Base-by-base conservation (phyloP, 345 rosid genomes). In the Citrus inodora region DNA sequence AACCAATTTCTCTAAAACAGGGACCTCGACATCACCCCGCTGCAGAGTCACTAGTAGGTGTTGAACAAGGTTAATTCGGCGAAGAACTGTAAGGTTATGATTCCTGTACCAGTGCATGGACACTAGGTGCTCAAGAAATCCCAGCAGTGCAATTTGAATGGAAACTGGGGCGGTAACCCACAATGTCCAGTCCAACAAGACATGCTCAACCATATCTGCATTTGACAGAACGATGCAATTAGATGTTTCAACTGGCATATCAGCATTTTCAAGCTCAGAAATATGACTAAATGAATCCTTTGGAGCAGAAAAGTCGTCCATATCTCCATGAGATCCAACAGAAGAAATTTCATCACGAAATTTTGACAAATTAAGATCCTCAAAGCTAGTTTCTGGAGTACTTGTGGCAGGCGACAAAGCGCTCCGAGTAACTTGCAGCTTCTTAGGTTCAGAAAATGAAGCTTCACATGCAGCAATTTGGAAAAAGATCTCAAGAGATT, bases 91-190 rank as follows among this genome's bases (percentile, higher is more conserved):
- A 71, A 97, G 98, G 88, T 97, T 97, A 86, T 97, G 99, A 86
- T 89, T 94, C 87, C 99, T 89, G 82, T 97, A 97, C 98, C 99
- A 94, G 82, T 97, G 97, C 99, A 94, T 97, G 64, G 99, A 97
- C 70, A 97, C 99, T 75, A 97, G 89, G 84, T 97, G 94, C 87
- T 97, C 99, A 81, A 97, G 96, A 87, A 97, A 97, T 60, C 96
- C 92, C 73, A 97, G 90, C 73, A 97, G 87, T 33, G 98, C 85
- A 87, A 94, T 94, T 87, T 97, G 99, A 85, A 94, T 92, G 55
- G 98, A 86, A 81, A 97, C 92, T 38, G 98, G 88, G 78, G 99
- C 90, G 63, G 92, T 85, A 51, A 94, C 99, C 99, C 99, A 97
- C 76, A 97, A 80, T 32, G 99, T 97, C 99, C 99, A 97, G 82